A percentile compares a stretch with the other conserved stretches of the same genome.
Conservation (phyloP, 2,329 filamentous ascomycete genomes). For the Raffaelea ambrosiae region DNA sequence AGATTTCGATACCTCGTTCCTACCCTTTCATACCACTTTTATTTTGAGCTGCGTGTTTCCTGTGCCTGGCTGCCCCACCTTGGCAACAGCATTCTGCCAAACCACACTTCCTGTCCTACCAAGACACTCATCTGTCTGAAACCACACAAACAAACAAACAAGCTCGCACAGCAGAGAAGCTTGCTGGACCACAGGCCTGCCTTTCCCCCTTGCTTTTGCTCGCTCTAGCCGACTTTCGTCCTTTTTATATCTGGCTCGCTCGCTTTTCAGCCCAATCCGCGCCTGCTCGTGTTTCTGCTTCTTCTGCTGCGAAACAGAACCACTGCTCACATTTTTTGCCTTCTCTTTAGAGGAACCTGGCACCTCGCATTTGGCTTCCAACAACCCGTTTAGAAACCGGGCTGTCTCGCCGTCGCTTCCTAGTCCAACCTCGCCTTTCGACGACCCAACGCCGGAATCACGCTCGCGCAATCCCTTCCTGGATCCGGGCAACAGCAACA, state of each 20-base stretch:
- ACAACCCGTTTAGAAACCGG: conserved; percentile 74
- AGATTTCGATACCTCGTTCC: too few relatives aligned
- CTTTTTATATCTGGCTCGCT: neutral
- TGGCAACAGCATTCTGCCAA: neutral
- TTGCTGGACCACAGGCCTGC: too few relatives aligned
- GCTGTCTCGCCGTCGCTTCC: conserved; percentile 50
- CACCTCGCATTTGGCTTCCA: conserved; percentile 64
- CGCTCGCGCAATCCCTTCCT: conserved; percentile 61
- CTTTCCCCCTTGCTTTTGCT: too few relatives aligned
- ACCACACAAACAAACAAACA: neutral
- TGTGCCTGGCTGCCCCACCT: too few relatives aligned
- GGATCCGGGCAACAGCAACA: conserved; percentile 45
- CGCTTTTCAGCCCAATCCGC: too few relatives aligned
- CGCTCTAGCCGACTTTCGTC: neutral
- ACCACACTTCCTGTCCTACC: neutral
- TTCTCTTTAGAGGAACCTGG: conserved; percentile 22
- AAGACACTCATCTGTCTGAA: neutral
- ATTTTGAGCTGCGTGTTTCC: too few relatives aligned
- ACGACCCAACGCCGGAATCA: conserved; percentile 37
- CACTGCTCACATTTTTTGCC: neutral
- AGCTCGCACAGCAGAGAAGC: too few relatives aligned
- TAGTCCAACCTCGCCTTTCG: conserved; percentile 46
- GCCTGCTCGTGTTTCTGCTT: too few relatives aligned
- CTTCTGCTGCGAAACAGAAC: neutral
- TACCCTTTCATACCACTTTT: too few relatives aligned